Conservation (phyloP, 2,329 filamentous ascomycete genomes). For the Exophiala oligosperma region DNA sequence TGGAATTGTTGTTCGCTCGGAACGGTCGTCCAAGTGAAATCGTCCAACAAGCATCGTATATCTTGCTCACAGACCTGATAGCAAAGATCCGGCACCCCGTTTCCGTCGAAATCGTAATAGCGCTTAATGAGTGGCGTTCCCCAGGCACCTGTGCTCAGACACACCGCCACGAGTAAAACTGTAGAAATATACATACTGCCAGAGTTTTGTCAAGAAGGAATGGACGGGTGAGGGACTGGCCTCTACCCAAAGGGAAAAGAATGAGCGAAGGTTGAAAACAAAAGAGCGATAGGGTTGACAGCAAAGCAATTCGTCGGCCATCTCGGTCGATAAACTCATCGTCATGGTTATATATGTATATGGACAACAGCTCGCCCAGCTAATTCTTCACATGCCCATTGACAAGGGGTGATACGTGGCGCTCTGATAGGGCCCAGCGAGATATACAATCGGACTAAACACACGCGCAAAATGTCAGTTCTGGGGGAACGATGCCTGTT, state of each 20-base stretch:
- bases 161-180: not conserved
- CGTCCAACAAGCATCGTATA: not conserved
- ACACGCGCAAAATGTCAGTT: not conserved
- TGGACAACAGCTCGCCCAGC: no score
- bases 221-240: not conserved
- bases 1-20: not conserved
- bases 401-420: not conserved
- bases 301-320: not conserved
- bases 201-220: not conserved
- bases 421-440: not conserved
- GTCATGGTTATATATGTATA: not conserved
- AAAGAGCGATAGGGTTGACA: no score
- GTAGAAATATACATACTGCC: not conserved
- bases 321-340: not conserved
- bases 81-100: conserved; percentile 3
- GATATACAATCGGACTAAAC: not conserved
- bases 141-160: not conserved
- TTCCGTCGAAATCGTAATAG: not conserved
- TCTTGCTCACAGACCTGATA: not conserved
- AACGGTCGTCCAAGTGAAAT: not conserved
- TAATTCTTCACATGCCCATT: not conserved
- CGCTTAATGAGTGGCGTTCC: not conserved
- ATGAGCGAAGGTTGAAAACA: not conserved
- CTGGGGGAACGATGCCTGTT: not conserved
- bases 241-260: not conserved